Conservation (phyloP, 2,329 filamentous ascomycete genomes). For the Aspergillus candidus region DNA sequence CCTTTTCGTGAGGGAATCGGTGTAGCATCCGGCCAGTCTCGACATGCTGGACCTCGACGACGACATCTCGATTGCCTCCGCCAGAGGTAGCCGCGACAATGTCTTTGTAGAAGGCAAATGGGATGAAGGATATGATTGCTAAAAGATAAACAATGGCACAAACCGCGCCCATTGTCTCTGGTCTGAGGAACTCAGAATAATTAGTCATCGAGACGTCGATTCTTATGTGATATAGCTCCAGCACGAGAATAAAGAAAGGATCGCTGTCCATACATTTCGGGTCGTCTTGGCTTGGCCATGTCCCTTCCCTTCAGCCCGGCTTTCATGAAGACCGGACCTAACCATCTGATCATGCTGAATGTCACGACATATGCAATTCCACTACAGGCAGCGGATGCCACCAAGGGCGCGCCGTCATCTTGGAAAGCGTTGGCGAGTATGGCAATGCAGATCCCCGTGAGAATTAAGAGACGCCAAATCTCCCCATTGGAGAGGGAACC, state of each 20-base stretch:
- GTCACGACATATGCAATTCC: slow-evolving; percentile 73
- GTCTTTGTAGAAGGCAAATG: slow-evolving; percentile 97
- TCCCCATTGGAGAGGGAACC: slow-evolving; percentile 47
- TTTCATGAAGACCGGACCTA: slow-evolving; percentile 80
- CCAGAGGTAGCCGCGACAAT: slow-evolving; percentile 92
- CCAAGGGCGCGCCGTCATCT: slow-evolving; percentile 79
- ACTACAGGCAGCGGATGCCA: slow-evolving; percentile 82
- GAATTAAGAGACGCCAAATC: slow-evolving; percentile 52
- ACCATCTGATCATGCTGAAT: slow-evolving; percentile 87
- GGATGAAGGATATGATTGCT: slow-evolving; percentile 83
- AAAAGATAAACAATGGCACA: slow-evolving; percentile 90
- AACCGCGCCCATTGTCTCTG: slow-evolving; percentile 93
- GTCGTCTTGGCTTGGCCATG: slow-evolving; percentile 68
- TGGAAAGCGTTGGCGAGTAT: slow-evolving; percentile 73
- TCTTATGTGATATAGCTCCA: neutral
- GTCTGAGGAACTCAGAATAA: slow-evolving; percentile 45
- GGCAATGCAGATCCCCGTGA: slow-evolving; percentile 64
- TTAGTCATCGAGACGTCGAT: neutral
- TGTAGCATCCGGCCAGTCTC: slow-evolving; percentile 82
- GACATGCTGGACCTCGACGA: slow-evolving; percentile 65
- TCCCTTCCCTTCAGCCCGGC: slow-evolving; percentile 87
- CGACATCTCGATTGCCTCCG: slow-evolving; percentile 83
- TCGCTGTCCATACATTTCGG: slow-evolving; percentile 60
- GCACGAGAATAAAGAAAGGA: neutral
- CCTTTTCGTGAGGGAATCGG: slow-evolving; percentile 90